Base-by-base conservation (phyloP, 202 grass and related monocot genomes). In the Zizania palustris region DNA sequence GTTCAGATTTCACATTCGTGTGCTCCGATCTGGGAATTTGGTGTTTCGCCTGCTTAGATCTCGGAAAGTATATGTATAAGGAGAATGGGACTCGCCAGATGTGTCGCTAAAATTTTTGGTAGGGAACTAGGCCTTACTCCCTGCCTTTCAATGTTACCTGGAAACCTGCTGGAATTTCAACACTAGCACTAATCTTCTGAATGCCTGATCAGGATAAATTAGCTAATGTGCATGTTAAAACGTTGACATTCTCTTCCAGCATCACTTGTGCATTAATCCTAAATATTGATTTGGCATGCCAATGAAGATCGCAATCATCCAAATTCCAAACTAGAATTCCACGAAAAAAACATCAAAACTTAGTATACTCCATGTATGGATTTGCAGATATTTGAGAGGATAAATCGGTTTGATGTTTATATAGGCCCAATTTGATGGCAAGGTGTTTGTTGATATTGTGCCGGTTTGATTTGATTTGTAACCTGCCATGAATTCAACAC, bases 31-130 rank as follows among this genome's bases (percentile, higher is more conserved):
- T 43, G 21, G 44, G 21, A 34, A n/a, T 10, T 53, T 7, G 33
- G 11, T 40, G 45, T 57, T 19, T 42, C 4, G 39, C 42, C 33
- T 54, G 6, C 14, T 44, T 83, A 63, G 85, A 87, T 87, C 74
- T 69, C 35, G 35, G 4, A 56, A 33, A 38, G 67, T 54, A 74
- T 87, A 38, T 63, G 6, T 3, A 11, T 45, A 57, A 22, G 33
- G 14, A 46, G 28, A 11, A 16, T 83, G 16, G 3, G 39, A 68
- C 51, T 62, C 1, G 12, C 2, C 67, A 36, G 19, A 50, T 67
- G 16, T 62, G 4, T 3, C 2, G 12, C 20, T n/a, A 16, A 34
- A 15, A 22, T 12, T 36, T 60, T 68, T 13, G 33, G 7, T 60
- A 36, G 11, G 49, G 67, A 71, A 74, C 45, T 77, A 60, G 44